phyloP scores from a whole-genome alignment of 2,329 filamentous ascomycete genomes.

The Hymenoscyphus repandus region DNA sequence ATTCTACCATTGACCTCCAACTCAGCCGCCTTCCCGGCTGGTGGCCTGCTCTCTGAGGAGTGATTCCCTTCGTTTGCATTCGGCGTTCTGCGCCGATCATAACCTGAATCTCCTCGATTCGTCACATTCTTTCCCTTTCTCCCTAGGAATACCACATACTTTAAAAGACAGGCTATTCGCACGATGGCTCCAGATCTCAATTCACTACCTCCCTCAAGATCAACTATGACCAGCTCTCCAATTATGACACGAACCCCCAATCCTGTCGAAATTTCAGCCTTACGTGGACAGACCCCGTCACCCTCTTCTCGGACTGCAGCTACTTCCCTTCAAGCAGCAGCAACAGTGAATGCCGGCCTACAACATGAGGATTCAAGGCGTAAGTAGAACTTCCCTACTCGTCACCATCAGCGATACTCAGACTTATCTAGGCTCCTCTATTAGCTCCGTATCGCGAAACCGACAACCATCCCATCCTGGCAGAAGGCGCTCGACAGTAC shows the following conservation, averaged over 20 bases:
- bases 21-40: too few species aligned
- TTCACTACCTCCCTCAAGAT: slow-evolving; percentile 47
- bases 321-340: slow-evolving; percentile 68
- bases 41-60: too few species aligned
- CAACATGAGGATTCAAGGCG: slow-evolving; percentile 58
- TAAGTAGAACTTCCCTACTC: slow-evolving; percentile 32
- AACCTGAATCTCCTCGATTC: too few species aligned
- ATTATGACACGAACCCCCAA: slow-evolving; percentile 35
- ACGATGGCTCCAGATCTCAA: slow-evolving; percentile 48
- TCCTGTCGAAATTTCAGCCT: slow-evolving; percentile 23
- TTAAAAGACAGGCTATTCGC: not conserved
- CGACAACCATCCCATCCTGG: slow-evolving; percentile 43
- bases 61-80: too few species aligned
- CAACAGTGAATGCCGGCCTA: slow-evolving; percentile 71
- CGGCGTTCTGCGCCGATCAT: too few species aligned
- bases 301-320: slow-evolving; percentile 61
- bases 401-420: slow-evolving; percentile 3
- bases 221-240: slow-evolving; percentile 29
- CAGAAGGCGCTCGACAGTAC: slow-evolving; percentile 61
- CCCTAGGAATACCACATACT: too few species aligned
- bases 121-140: too few species aligned
- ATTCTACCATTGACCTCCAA: too few species aligned
- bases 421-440: slow-evolving; percentile 35
- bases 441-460: slow-evolving; percentile 44
- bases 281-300: slow-evolving; percentile 47